A percentile compares a stretch with the other conserved stretches of the same genome.
Conservation (phyloP, 371 early-diverging fungal genomes). For the Mortierella polycephala region DNA sequence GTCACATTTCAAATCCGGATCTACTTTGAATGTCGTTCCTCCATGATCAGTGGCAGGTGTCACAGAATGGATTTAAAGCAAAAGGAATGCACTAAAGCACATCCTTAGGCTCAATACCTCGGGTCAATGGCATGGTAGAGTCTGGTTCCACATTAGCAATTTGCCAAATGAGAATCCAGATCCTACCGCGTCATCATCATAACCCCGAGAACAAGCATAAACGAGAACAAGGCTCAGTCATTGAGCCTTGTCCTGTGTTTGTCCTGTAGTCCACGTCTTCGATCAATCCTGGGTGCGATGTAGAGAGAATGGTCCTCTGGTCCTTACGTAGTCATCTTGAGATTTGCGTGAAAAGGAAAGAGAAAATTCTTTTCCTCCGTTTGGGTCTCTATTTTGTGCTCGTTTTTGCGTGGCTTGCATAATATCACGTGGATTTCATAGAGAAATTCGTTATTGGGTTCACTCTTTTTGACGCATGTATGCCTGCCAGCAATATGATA, state of each 20-base stretch:
- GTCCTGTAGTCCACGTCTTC: constrained; percentile 46
- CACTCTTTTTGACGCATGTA: too few relatives aligned
- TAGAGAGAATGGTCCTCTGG: not conserved
- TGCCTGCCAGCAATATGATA: too few relatives aligned
- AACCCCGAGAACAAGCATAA: constrained; percentile 44
- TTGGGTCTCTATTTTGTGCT: constrained; percentile 27
- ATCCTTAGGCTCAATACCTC: constrained; percentile 48
- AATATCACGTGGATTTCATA: constrained; percentile 1
- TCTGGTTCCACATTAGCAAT: not conserved
- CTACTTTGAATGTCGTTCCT: not conserved
- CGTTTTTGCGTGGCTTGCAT: constrained; percentile 4
- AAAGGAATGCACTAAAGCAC: constrained; percentile 46
- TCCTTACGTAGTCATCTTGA: constrained; percentile 57
- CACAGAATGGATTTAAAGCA: constrained; percentile 53
- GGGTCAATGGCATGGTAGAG: constrained; percentile 20
- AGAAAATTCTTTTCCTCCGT: constrained; percentile 43
- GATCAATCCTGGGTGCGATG: constrained; percentile 3
- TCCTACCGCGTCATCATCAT: constrained; percentile 3
- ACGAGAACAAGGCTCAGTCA: constrained; percentile 3
- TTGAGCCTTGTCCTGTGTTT: constrained; percentile 1
- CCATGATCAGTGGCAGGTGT: constrained; percentile 21
- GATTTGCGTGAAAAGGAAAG: constrained; percentile 51
- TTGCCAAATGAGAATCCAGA: not conserved
- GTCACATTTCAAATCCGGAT: constrained; percentile 4
- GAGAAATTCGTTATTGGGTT: not conserved